Evolutionary conservation across 2,329 filamentous ascomycete species (phyloP).

Genomic region (Hyphodiscus sp.): DNA sequence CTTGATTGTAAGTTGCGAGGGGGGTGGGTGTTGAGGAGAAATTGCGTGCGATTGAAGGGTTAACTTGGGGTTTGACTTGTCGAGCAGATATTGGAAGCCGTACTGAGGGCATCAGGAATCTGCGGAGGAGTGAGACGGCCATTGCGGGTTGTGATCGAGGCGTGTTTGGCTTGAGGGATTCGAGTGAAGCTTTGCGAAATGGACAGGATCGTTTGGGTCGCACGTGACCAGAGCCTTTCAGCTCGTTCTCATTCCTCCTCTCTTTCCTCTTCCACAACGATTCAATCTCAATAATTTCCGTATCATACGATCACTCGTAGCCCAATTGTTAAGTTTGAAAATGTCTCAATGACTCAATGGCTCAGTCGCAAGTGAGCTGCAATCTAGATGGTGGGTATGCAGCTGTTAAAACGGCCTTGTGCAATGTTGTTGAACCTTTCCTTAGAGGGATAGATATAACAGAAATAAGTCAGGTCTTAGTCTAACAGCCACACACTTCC

Average conservation of each 20-base stretch:
- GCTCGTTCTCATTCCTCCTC: background rate
- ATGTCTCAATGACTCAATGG: too few species aligned
- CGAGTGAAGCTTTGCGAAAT: background rate
- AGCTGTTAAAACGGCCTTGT: too few species aligned
- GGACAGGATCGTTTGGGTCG: background rate
- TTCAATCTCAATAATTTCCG: background rate
- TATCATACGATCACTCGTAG: too few species aligned
- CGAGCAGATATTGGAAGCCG: slow-evolving; percentile 10
- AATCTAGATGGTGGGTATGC: too few species aligned
- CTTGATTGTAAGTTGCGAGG: slow-evolving; percentile 28
- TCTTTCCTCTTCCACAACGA: background rate
- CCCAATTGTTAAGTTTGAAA: too few species aligned
- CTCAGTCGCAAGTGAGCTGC: too few species aligned
- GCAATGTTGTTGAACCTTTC: too few species aligned
- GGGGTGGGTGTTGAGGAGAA: slow-evolving; percentile 27
- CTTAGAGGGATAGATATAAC: too few species aligned
- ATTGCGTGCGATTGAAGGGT: slow-evolving; percentile 9
- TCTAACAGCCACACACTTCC: too few species aligned
- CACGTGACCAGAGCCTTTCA: background rate
- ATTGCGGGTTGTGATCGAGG: slow-evolving; percentile 11
- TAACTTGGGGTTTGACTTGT: background rate
- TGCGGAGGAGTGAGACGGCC: slow-evolving; percentile 22
- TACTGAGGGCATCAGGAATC: slow-evolving; percentile 20
- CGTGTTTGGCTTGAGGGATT: background rate
- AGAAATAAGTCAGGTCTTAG: too few species aligned